These are phyloP conservation scores for Suaeda aralocaspica DNA, from an alignment of 148 eudicot genomes.

Conservation along the genomic window DNA sequence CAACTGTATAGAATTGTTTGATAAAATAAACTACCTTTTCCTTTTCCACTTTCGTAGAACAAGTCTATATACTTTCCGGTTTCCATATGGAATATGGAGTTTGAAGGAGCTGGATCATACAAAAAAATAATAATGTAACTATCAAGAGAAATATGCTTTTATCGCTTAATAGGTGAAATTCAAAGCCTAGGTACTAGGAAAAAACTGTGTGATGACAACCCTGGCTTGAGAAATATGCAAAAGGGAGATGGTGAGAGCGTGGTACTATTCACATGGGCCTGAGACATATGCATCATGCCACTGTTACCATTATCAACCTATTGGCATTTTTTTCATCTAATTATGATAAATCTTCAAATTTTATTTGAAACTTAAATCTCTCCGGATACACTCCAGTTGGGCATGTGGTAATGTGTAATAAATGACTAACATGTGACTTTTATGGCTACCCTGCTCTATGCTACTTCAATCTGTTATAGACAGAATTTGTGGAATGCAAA, in stretches of 20 bases:
- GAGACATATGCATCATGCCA: not conserved
- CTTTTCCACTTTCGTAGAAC: not conserved
- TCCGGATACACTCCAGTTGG: no score
- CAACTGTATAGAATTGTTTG: not conserved
- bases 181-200: not conserved
- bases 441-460: no score
- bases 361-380: no score
- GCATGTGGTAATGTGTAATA: not conserved
- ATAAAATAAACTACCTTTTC: not conserved
- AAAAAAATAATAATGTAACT: not conserved
- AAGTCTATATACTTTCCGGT: not conserved
- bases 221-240: not conserved
- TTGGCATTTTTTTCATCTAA: no score
- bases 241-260: not conserved
- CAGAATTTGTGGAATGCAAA: no score
- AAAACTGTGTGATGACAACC: not conserved
- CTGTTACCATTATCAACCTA: no score
- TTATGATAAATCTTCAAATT: no score
- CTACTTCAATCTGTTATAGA: no score
- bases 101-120: not conserved
- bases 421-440: no score
- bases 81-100: not conserved
- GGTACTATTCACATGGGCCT: not conserved
- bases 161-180: not conserved
- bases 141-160: not conserved